Evolutionary conservation across 2,329 filamentous ascomycete genomes (phyloP).

Genomic region (Monilinia fructicola): DNA sequence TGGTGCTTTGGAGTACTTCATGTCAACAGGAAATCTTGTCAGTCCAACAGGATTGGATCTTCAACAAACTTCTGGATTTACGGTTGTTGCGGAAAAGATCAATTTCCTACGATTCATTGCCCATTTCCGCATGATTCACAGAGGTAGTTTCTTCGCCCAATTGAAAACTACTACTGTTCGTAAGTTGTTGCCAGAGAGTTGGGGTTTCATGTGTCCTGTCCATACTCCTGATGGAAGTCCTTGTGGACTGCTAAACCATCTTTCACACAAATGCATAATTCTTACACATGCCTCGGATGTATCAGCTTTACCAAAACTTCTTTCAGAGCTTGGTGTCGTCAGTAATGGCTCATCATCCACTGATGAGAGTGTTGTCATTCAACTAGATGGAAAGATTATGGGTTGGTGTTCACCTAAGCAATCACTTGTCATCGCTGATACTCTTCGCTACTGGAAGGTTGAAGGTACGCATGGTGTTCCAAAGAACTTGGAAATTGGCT

Average conservation of each 20-base stretch:
- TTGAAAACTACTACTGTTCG: slow-evolving; percentile 95
- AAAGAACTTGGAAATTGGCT: slow-evolving; percentile 83
- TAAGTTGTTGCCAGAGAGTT: slow-evolving; percentile 93
- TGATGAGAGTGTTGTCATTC: slow-evolving; percentile 81
- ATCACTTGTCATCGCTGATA: slow-evolving; percentile 78
- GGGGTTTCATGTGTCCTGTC: slow-evolving; percentile 96
- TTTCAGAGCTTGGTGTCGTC: slow-evolving; percentile 77
- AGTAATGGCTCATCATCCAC: slow-evolving; percentile 74
- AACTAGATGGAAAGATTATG: slow-evolving; percentile 85
- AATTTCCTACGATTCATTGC: slow-evolving; percentile 98
- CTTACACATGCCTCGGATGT: slow-evolving; percentile 74
- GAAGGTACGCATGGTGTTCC: slow-evolving; percentile 80
- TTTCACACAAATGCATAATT: slow-evolving; percentile 92
- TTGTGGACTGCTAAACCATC: slow-evolving; percentile 90
- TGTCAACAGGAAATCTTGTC: slow-evolving; percentile 91
- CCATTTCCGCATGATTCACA: slow-evolving; percentile 98
- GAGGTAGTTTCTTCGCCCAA: slow-evolving; percentile 98
- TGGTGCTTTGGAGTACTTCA: slow-evolving; percentile 85
- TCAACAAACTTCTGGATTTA: slow-evolving; percentile 93
- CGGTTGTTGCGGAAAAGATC: slow-evolving; percentile 96
- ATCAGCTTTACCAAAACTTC: slow-evolving; percentile 69
- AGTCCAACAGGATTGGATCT: slow-evolving; percentile 90
- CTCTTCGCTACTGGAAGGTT: slow-evolving; percentile 92
- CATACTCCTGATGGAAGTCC: slow-evolving; percentile 96
- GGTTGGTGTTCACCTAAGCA: slow-evolving; percentile 88